Percentiles rank a stretch among this genome's conserved stretches.
Conservation (phyloP, 208 protist species). For the Naegleria fowleri region DNA sequence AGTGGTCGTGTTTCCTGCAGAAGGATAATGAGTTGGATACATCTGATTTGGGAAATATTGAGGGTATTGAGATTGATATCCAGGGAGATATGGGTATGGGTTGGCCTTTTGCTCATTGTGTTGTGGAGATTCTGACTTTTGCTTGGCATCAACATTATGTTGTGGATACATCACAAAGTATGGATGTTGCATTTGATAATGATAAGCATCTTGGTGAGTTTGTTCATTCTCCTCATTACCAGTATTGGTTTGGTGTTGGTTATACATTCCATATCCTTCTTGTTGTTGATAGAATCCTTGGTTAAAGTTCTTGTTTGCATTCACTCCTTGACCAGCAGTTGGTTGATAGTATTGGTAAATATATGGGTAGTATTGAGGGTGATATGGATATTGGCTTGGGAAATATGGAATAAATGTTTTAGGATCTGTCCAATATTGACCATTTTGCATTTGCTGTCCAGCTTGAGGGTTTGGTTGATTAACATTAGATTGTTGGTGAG, state of each 20-base stretch:
- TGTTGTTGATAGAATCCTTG: neutral
- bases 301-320: conserved; percentile 15
- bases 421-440: neutral
- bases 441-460: neutral
- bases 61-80: neutral
- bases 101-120: neutral
- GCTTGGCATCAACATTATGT: neutral
- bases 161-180: neutral
- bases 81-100: neutral
- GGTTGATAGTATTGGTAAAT: neutral
- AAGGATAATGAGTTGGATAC: neutral
- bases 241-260: neutral
- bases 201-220: neutral
- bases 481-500: neutral
- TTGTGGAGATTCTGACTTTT: conserved; percentile 8
- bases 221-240: neutral
- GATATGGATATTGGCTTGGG: neutral
- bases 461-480: neutral
- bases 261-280: conserved; percentile 1
- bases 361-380: neutral
- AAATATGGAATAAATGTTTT: neutral
- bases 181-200: neutral
- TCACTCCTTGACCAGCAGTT: neutral
- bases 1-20: neutral
- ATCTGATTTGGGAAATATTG: neutral